Percentiles rank a stretch among this genome's conserved stretches.
Evolutionary conservation across 2,329 filamentous ascomycete genomes (phyloP).

Genomic region (Leptodontidium sp.): DNA sequence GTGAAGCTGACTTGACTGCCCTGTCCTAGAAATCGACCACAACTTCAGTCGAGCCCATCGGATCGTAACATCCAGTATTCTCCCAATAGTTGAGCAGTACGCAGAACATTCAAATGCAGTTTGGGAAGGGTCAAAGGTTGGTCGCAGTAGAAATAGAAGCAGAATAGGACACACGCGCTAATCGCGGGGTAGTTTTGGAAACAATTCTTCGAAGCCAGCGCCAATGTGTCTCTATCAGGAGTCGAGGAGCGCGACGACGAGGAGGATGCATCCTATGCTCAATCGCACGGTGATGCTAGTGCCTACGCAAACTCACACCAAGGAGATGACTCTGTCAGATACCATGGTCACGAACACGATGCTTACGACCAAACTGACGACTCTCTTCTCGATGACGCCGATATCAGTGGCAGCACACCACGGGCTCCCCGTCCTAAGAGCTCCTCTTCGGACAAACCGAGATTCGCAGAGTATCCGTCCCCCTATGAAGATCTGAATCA

Average conservation of each 20-base stretch:
- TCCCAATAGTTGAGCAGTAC: slow-evolving; percentile 95
- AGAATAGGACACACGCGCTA: slow-evolving; percentile 19
- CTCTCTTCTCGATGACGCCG: slow-evolving; percentile 70
- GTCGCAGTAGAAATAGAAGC: slow-evolving; percentile 22
- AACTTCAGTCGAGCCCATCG: slow-evolving; percentile 98
- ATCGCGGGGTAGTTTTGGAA: slow-evolving; percentile 85
- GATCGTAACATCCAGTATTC: slow-evolving; percentile 92
- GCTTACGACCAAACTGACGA: slow-evolving; percentile 58
- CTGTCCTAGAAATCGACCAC: slow-evolving; percentile 84
- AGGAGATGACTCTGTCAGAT: slow-evolving; percentile 42
- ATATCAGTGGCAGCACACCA: slow-evolving; percentile 74
- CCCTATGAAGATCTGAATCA: slow-evolving; percentile 79
- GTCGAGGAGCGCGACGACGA: slow-evolving; percentile 82
- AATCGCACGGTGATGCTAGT: slow-evolving; percentile 45
- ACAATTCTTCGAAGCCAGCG: slow-evolving; percentile 98
- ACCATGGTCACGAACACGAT: slow-evolving; percentile 42
- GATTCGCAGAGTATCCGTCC: slow-evolving; percentile 73
- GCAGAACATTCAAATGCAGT: slow-evolving; percentile 91
- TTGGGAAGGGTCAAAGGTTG: slow-evolving; percentile 94
- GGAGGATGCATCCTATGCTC: slow-evolving; percentile 52
- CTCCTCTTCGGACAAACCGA: slow-evolving; percentile 51
- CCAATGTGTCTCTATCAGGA: slow-evolving; percentile 94
- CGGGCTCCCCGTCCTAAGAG: slow-evolving; percentile 62
- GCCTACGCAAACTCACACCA: slow-evolving; percentile 50
- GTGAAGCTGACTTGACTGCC: slow-evolving; percentile 22